phyloP scores from a whole-genome alignment of 1,284 basidiomycete genomes.

The Leccinum fuscescens region DNA sequence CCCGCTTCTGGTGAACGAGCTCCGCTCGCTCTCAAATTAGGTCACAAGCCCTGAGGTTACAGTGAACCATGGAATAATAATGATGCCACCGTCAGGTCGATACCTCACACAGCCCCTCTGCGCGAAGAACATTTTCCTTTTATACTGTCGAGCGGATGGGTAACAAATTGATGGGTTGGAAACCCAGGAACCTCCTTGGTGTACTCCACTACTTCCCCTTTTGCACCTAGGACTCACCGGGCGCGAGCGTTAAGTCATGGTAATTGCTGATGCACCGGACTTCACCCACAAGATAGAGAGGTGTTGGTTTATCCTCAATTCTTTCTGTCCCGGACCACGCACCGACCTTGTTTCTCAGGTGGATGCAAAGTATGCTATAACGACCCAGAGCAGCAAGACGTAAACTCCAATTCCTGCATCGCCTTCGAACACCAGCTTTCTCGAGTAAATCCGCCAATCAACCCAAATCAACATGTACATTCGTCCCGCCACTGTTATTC shows the following conservation, averaged over 20 bases:
- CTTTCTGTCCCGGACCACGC: not conserved
- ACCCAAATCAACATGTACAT: not conserved
- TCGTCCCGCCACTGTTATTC: not conserved
- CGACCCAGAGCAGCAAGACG: too few relatives aligned
- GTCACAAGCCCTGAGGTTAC: too few relatives aligned
- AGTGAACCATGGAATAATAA: too few relatives aligned
- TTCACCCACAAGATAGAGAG: not conserved
- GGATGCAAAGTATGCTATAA: not conserved
- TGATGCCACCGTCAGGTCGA: too few relatives aligned
- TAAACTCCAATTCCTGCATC: not conserved
- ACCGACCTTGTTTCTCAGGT: not conserved
- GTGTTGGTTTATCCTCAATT: not conserved
- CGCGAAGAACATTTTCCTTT: too few relatives aligned
- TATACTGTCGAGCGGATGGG: not conserved
- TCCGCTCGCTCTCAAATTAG: too few relatives aligned
- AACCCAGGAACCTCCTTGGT: not conserved
- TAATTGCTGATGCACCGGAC: not conserved
- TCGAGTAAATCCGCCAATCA: not conserved
- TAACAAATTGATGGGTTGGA: not conserved
- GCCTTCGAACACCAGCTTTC: not conserved
- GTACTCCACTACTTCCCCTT: not conserved
- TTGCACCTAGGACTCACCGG: too few relatives aligned
- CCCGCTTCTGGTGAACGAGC: too few relatives aligned
- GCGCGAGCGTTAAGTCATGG: too few relatives aligned
- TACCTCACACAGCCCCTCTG: too few relatives aligned